Evolutionary conservation across 495 filamentous ascomycete genomes (phyloP).

Genomic region (Elasticomyces elasticus): DNA sequence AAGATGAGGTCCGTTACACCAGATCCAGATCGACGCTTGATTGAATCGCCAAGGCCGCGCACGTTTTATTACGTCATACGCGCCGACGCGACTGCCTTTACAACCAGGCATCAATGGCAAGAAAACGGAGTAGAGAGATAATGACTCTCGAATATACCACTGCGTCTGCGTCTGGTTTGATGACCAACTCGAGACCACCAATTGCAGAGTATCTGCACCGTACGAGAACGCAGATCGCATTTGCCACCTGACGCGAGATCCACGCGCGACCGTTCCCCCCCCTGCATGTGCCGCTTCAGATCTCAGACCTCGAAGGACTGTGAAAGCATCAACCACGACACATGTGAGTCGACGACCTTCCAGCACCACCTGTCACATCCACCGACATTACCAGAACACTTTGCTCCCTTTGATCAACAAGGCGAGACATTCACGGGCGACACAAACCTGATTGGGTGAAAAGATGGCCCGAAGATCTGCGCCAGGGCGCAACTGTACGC

Average conservation of each 20-base stretch:
- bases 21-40: too few species aligned
- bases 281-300: neutral
- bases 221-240: neutral
- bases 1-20: too few species aligned
- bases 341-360: neutral
- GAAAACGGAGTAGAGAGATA: neutral
- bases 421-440: neutral
- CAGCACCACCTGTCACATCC: neutral
- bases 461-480: constrained; percentile 6
- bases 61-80: neutral
- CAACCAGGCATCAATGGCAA: too few species aligned
- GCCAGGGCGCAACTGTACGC: constrained; percentile 4
- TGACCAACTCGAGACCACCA: neutral
- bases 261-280: neutral
- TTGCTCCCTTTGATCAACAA: neutral
- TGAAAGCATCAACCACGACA: neutral
- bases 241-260: neutral
- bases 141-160: neutral
- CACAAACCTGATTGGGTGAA: neutral
- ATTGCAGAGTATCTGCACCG: neutral
- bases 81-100: neutral
- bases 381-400: neutral
- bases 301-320: neutral
- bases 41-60: too few species aligned
- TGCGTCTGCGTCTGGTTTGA: neutral